Evolutionary conservation across 2,329 filamentous ascomycete species (phyloP).

Genomic region (Hypoxylon sp.): DNA sequence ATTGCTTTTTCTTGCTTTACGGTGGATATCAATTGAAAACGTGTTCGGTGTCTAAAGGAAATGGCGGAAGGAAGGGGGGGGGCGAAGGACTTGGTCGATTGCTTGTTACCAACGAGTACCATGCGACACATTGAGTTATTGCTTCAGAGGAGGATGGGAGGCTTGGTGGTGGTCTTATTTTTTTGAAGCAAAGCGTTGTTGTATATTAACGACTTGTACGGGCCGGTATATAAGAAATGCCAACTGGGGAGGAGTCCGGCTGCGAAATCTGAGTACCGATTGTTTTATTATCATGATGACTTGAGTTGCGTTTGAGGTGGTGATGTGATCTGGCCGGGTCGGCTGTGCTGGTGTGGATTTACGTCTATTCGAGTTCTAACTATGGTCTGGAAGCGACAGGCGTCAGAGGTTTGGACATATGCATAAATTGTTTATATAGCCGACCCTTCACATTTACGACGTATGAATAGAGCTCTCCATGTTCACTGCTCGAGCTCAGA

Average conservation of each 20-base stretch:
- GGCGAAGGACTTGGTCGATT: slow-evolving; percentile 15
- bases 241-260: slow-evolving; percentile 26
- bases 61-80: slow-evolving; percentile 8
- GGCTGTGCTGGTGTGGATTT: background rate
- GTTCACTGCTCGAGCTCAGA: background rate
- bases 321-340: background rate
- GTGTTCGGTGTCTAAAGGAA: slow-evolving; percentile 34
- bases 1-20: slow-evolving; percentile 27
- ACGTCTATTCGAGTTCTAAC: background rate
- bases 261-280: slow-evolving; percentile 27
- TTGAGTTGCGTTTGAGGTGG: background rate
- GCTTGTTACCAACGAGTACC: slow-evolving; percentile 16
- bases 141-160: slow-evolving; percentile 18
- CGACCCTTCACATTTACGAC: background rate
- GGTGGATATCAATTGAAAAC: slow-evolving; percentile 37
- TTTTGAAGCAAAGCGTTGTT: slow-evolving; percentile 36
- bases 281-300: slow-evolving; percentile 58
- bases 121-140: slow-evolving; percentile 20
- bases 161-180: slow-evolving; percentile 16
- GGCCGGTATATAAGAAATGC: slow-evolving; percentile 31
- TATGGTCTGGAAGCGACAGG: background rate
- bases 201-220: slow-evolving; percentile 44
- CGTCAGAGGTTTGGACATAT: background rate
- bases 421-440: background rate
- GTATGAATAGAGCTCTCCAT: background rate